phyloP scores from a whole-genome alignment of 768 basidiomycete species.

The Daedaleopsis nitida region DNA sequence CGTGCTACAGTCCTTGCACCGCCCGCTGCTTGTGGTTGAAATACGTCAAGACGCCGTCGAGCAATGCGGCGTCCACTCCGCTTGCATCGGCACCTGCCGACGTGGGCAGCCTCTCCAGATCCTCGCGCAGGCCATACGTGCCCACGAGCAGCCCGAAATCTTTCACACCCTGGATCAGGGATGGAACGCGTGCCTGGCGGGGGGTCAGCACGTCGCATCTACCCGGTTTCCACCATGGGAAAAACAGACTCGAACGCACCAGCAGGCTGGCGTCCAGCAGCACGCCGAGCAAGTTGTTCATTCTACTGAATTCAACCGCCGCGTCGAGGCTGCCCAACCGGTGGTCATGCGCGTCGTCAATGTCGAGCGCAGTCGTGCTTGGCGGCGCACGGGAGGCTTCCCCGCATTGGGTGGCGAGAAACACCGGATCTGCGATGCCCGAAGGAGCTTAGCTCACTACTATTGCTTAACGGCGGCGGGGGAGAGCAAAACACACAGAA shows the following conservation, averaged over 20 bases:
- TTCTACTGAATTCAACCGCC: conserved; percentile 91
- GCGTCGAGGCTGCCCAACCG: conserved; percentile 75
- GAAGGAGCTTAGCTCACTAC: conserved; percentile 7
- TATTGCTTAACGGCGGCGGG: background rate
- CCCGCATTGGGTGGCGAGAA: conserved; percentile 90
- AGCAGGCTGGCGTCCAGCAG: conserved; percentile 86
- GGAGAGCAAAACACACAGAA: conserved; percentile 1
- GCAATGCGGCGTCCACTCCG: conserved; percentile 69
- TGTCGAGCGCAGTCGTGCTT: conserved; percentile 41
- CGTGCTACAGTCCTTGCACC: conserved; percentile 14
- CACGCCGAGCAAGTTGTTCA: conserved; percentile 91
- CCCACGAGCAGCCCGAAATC: conserved; percentile 88
- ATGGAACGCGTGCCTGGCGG: conserved; percentile 82
- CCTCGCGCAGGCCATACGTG: conserved; percentile 66
- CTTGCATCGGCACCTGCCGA: conserved; percentile 42
- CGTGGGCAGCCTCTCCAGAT: conserved; percentile 36
- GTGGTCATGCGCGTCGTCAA: conserved; percentile 46
- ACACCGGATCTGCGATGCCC: conserved; percentile 77
- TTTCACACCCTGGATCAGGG: conserved; percentile 84
- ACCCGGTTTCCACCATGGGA: background rate
- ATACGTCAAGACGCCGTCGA: conserved; percentile 66
- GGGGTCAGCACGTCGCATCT: conserved; percentile 14
- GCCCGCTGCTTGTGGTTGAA: conserved; percentile 57
- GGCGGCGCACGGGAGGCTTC: conserved; percentile 44
- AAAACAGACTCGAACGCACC: conserved; percentile 46